Percentiles rank a stretch among this genome's conserved stretches.
Evolutionary conservation across 1,284 basidiomycete genomes (phyloP).

Genomic region (Apiotrichum gracile): DNA sequence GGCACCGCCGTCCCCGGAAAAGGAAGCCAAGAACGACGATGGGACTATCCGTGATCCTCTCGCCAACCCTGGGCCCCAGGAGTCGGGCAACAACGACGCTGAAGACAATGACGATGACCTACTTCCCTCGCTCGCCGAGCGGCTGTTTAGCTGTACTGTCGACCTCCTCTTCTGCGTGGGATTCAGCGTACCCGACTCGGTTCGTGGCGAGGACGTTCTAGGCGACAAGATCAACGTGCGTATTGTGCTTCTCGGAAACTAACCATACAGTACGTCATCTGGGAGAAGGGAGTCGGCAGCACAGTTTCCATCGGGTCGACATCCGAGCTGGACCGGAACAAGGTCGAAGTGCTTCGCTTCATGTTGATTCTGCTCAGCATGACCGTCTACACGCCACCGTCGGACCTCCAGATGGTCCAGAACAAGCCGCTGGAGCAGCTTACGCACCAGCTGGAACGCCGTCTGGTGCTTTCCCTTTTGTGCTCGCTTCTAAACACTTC

Average conservation of each 20-base stretch:
- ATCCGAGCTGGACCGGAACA: slow-evolving; percentile 68
- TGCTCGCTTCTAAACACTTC: slow-evolving; percentile 87
- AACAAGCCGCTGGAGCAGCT: slow-evolving; percentile 69
- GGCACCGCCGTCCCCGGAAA: slow-evolving; percentile 20
- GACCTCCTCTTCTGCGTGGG: slow-evolving; percentile 87
- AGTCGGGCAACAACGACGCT: background rate
- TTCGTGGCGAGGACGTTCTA: slow-evolving; percentile 61
- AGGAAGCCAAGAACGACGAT: slow-evolving; percentile 9
- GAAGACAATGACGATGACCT: slow-evolving; percentile 39
- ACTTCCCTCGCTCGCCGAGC: slow-evolving; percentile 68
- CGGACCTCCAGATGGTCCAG: slow-evolving; percentile 61
- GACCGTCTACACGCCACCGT: slow-evolving; percentile 74
- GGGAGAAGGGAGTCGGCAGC: slow-evolving; percentile 85
- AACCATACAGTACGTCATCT: slow-evolving; percentile 49
- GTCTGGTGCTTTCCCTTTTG: slow-evolving; percentile 75
- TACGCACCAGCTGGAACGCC: slow-evolving; percentile 68
- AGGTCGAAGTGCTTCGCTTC: slow-evolving; percentile 76
- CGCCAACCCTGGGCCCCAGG: slow-evolving; percentile 20
- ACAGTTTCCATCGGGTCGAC: slow-evolving; percentile 65
- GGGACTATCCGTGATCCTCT: slow-evolving; percentile 22
- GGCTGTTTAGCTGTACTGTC: slow-evolving; percentile 67
- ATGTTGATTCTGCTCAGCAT: slow-evolving; percentile 76
- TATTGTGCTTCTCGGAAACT: background rate
- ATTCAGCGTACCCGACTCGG: slow-evolving; percentile 73
- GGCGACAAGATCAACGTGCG: slow-evolving; percentile 65